Evolutionary conservation across 495 filamentous ascomycete species (phyloP).

Genomic region (Oidiodendron maius): DNA sequence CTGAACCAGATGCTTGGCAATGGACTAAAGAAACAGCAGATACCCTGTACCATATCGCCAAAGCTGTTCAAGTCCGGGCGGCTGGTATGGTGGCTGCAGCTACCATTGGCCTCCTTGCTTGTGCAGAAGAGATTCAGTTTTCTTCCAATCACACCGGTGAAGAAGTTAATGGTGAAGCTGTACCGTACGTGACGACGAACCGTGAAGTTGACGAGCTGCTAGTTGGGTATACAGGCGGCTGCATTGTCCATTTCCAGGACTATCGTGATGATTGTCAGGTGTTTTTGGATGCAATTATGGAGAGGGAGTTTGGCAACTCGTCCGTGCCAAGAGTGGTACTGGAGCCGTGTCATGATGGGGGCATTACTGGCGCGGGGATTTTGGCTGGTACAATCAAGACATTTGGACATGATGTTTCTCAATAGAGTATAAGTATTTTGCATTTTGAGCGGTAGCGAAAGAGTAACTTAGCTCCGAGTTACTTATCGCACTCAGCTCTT

Average conservation of each 20-base stretch:
- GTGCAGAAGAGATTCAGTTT: conserved; percentile 57
- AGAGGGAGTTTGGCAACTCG: conserved; percentile 39
- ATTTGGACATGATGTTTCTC: conserved; percentile 7
- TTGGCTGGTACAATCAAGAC: conserved; percentile 48
- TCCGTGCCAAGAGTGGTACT: conserved; percentile 56
- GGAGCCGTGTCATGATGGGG: conserved; percentile 66
- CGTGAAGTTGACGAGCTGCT: conserved; percentile 49
- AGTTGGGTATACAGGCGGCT: conserved; percentile 74
- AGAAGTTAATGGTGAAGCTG: not conserved
- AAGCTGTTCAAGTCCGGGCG: conserved; percentile 60
- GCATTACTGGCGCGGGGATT: conserved; percentile 70
- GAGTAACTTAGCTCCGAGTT: too few relatives aligned
- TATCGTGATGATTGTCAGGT: conserved; percentile 64
- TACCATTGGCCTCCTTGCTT: conserved; percentile 60
- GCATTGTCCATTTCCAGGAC: conserved; percentile 69
- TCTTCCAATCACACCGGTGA: not conserved
- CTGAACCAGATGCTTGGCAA: conserved; percentile 33
- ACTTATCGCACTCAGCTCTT: too few relatives aligned
- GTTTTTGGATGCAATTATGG: conserved; percentile 59
- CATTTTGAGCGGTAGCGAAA: too few relatives aligned
- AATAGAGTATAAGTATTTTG: too few relatives aligned
- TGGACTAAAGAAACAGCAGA: conserved; percentile 56
- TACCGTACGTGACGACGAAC: not conserved
- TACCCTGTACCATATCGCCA: conserved; percentile 54
- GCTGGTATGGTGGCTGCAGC: conserved; percentile 68